phyloP scores from a whole-genome alignment of 495 filamentous ascomycete species.

The Xylaria intraflava region DNA sequence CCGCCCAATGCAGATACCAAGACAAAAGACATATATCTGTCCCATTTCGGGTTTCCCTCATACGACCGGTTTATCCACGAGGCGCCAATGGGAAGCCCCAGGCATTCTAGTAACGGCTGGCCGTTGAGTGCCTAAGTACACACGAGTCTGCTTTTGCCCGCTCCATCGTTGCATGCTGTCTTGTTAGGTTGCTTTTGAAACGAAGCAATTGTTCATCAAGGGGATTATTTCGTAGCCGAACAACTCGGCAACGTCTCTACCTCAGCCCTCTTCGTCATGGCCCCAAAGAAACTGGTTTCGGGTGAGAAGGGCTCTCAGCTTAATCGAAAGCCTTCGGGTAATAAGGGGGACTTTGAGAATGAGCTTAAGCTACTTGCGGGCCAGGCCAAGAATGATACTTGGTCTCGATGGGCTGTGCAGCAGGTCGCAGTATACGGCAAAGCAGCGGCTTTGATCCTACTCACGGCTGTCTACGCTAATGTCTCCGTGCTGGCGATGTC shows the following conservation, averaged over 20 bases:
- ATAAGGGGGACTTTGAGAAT: slow-evolving; percentile 43
- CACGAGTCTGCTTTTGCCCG: neutral
- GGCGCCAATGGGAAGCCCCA: neutral
- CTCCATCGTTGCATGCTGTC: neutral
- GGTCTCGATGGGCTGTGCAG: slow-evolving; percentile 24
- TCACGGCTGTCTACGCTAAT: slow-evolving; percentile 67
- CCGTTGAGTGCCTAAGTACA: slow-evolving; percentile 16
- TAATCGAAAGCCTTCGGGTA: slow-evolving; percentile 23
- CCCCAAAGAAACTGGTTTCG: slow-evolving; percentile 21
- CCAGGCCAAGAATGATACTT: slow-evolving; percentile 44
- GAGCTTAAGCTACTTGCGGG: slow-evolving; percentile 44
- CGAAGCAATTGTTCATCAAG: neutral
- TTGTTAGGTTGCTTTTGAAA: neutral
- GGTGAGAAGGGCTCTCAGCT: slow-evolving; percentile 16
- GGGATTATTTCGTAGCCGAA: neutral
- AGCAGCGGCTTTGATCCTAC: slow-evolving; percentile 45
- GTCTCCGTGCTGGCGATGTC: slow-evolving; percentile 69
- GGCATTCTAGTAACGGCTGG: slow-evolving; percentile 18
- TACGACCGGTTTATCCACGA: neutral
- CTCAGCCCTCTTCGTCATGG: slow-evolving; percentile 13
- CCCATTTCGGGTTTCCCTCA: slow-evolving; percentile 6
- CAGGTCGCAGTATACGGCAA: slow-evolving; percentile 37
- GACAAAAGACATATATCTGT: slow-evolving; percentile 6
- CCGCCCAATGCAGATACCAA: slow-evolving; percentile 1
- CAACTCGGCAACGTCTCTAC: neutral